Evolutionary conservation across 148 eudicot species (phyloP).

Genomic region (Chenopodium formosanum): DNA sequence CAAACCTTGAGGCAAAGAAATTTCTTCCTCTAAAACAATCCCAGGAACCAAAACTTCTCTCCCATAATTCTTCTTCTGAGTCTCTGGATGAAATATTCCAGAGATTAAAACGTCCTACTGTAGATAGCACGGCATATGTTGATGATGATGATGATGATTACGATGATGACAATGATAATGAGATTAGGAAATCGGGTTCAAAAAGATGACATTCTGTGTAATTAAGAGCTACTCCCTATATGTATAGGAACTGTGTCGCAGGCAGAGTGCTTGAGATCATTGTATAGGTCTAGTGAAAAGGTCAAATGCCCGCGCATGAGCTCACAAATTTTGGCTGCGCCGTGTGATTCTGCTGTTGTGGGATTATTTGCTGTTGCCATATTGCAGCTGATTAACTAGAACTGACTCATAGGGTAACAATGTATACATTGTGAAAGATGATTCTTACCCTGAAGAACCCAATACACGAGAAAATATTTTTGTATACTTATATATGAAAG

Average conservation of each 20-base stretch:
- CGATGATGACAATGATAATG: conserved; percentile 35
- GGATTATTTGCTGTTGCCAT: conserved; percentile 10
- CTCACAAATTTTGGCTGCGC: not conserved
- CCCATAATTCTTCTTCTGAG: conserved; percentile 64
- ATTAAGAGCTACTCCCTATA: conserved; percentile 2
- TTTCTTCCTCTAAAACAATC: conserved; percentile 53
- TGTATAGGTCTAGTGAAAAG: conserved; percentile 34
- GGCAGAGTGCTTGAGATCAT: conserved; percentile 24
- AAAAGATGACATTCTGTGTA: conserved; percentile 26
- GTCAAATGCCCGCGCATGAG: conserved; percentile 11
- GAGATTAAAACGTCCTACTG: conserved; percentile 60
- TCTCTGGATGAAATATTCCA: conserved; percentile 83
- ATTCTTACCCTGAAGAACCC: conserved; percentile 6
- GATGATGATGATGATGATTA: conserved; percentile 45
- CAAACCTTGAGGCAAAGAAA: conserved; percentile 62
- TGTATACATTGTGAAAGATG: conserved; percentile 8
- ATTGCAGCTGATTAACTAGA: conserved; percentile 11
- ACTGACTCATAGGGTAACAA: conserved; percentile 6
- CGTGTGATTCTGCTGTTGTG: not conserved
- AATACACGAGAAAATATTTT: conserved; percentile 3
- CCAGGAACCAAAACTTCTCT: conserved; percentile 40
- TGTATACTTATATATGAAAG: not conserved
- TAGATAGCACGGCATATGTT: conserved; percentile 35
- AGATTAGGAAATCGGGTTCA: conserved; percentile 21
- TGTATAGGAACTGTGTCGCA: conserved; percentile 23